phyloP scores from a whole-genome alignment of 1,284 basidiomycete genomes.

The Ceratobasidium sp. region DNA sequence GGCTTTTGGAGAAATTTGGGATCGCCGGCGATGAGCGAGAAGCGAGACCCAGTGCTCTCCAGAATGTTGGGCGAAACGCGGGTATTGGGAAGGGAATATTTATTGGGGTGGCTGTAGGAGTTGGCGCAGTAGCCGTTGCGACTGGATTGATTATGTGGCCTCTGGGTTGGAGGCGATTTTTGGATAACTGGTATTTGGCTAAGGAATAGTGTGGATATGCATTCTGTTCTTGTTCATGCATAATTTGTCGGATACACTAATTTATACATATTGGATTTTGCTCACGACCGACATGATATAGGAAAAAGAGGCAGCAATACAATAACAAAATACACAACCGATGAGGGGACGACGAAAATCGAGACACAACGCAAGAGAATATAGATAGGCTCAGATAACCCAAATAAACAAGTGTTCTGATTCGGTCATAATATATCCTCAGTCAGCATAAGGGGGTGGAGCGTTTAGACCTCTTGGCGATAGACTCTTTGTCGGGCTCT shows the following conservation, averaged over 20 bases:
- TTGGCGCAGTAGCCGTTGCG: neutral
- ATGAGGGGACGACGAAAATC: too few species aligned
- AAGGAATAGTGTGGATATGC: too few species aligned
- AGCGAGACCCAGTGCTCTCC: neutral
- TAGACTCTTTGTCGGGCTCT: neutral
- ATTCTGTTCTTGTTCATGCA: too few species aligned
- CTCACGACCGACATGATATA: too few species aligned
- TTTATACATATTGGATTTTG: too few species aligned
- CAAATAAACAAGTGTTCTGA: neutral
- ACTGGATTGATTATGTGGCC: neutral
- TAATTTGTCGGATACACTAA: too few species aligned
- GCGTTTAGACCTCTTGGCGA: neutral
- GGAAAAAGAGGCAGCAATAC: too few species aligned
- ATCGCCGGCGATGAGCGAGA: slow-evolving; percentile 19
- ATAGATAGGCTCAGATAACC: too few species aligned
- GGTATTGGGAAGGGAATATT: slow-evolving; percentile 19
- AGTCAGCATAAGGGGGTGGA: neutral
- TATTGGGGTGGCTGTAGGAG: neutral
- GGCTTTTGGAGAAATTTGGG: slow-evolving; percentile 64
- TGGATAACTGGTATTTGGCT: neutral
- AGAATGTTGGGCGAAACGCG: neutral
- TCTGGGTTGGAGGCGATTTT: neutral
- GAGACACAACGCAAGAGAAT: too few species aligned
- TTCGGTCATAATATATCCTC: neutral
- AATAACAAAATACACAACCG: too few species aligned